These are phyloP conservation scores for Sicyos baderoa DNA, from an alignment of 306 rosid species.

Conservation along the genomic window DNA sequence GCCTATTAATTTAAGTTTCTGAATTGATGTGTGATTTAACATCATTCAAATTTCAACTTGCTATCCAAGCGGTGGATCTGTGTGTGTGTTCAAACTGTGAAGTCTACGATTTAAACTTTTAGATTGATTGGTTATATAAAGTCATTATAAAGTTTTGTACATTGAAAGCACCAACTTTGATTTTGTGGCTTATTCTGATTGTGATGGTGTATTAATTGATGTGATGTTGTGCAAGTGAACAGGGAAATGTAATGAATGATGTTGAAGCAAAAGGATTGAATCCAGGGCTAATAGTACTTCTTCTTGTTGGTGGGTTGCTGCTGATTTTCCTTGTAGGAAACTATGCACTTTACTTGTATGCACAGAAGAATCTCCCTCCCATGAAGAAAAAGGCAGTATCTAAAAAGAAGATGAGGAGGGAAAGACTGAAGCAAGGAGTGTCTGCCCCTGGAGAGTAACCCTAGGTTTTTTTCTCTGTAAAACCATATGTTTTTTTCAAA, in stretches of 20 bases:
- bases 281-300: constrained; percentile 74
- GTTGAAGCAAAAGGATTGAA: constrained; percentile 62
- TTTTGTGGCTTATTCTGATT: background rate
- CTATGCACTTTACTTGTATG: constrained; percentile 58
- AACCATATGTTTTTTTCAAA: background rate
- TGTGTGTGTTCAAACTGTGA: too few relatives aligned
- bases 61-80: too few relatives aligned
- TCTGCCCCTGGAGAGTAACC: constrained; percentile 94
- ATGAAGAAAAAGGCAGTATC: constrained; percentile 85
- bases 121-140: too few relatives aligned
- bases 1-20: too few relatives aligned
- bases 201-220: constrained; percentile 16
- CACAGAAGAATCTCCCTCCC: constrained; percentile 74
- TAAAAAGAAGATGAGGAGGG: constrained; percentile 94
- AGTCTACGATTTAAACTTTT: too few relatives aligned
- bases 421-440: constrained; percentile 83
- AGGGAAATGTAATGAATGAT: constrained; percentile 47
- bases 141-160: background rate
- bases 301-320: constrained; percentile 64
- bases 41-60: too few relatives aligned
- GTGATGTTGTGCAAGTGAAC: background rate
- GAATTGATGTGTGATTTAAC: too few relatives aligned
- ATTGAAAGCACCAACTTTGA: constrained; percentile 1
- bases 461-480: constrained; percentile 3
- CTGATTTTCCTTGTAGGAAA: constrained; percentile 68